Percentiles rank a stretch among this genome's conserved stretches.
Evolutionary conservation across 2,329 filamentous ascomycete genomes (phyloP).

Genomic region (Madurella fahalii): DNA sequence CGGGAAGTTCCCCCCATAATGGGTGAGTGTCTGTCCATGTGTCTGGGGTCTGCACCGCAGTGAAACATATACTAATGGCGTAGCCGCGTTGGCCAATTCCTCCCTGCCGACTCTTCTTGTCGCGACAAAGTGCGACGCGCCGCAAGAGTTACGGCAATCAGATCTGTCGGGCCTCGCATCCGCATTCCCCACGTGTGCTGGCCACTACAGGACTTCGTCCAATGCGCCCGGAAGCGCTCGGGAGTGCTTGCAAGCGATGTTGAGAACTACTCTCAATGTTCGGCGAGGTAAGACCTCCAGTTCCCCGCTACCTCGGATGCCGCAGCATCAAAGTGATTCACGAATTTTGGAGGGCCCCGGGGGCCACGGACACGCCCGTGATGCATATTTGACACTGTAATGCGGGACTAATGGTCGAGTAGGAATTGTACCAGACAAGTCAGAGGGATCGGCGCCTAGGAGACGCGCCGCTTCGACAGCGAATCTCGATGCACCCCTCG

Average conservation of each 20-base stretch:
- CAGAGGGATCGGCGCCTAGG: constrained; percentile 43
- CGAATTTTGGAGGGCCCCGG: too few relatives aligned
- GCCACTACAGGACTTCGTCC: constrained; percentile 68
- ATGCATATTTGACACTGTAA: constrained; percentile 4
- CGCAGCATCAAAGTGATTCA: constrained; percentile 1
- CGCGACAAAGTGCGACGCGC: constrained; percentile 84
- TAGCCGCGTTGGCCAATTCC: constrained; percentile 70
- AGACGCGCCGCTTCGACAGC: constrained; percentile 59
- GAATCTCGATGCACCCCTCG: constrained; percentile 54
- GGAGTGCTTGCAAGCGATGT: constrained; percentile 69
- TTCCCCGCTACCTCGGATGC: not conserved
- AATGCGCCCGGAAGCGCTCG: constrained; percentile 68
- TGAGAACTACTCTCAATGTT: constrained; percentile 65
- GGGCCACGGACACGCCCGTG: not conserved
- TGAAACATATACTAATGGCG: constrained; percentile 23
- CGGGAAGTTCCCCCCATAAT: constrained; percentile 69
- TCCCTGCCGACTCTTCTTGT: constrained; percentile 75
- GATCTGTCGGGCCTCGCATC: constrained; percentile 61
- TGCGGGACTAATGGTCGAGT: constrained; percentile 16
- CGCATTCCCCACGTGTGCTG: constrained; percentile 65
- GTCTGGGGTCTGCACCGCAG: not conserved
- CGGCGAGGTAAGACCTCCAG: constrained; percentile 57
- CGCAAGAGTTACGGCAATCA: constrained; percentile 64
- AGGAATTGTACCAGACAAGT: constrained; percentile 35
- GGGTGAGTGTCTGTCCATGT: constrained; percentile 54